Evolutionary conservation across 768 basidiomycete species (phyloP).

Genomic region (Mycena kentingensis): DNA sequence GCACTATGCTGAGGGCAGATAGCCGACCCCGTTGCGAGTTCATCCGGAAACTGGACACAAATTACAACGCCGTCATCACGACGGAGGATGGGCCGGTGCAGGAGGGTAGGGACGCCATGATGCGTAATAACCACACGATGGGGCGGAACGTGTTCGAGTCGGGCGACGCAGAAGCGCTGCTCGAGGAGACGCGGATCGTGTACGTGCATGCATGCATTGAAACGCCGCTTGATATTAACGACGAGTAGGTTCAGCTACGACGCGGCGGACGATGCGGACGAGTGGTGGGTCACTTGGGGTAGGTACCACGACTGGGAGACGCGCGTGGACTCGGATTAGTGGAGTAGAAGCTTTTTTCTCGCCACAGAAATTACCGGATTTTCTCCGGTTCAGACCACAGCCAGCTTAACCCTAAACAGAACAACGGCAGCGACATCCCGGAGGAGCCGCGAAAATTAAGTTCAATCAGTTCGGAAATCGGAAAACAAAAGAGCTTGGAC

Average conservation of each 20-base stretch:
- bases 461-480: too few species aligned
- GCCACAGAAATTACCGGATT: too few species aligned
- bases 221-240: background rate
- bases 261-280: constrained; percentile 13
- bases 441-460: too few species aligned
- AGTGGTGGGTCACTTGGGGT: constrained; percentile 15
- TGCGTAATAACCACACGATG: constrained; percentile 13
- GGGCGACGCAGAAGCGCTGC: background rate
- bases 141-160: constrained; percentile 3
- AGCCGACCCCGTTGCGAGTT: constrained; percentile 3
- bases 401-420: too few species aligned
- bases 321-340: too few species aligned
- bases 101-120: background rate
- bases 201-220: background rate
- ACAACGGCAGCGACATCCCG: too few species aligned
- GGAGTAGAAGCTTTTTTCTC: too few species aligned
- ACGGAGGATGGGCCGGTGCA: constrained; percentile 9
- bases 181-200: constrained; percentile 12
- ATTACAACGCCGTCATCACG: background rate
- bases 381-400: too few species aligned
- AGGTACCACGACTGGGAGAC: constrained; percentile 6
- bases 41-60: constrained; percentile 1
- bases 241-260: constrained; percentile 6
- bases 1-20: background rate
- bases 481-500: too few species aligned